Percentiles rank a stretch among this genome's conserved stretches.
Evolutionary conservation across 106 monocot genomes (phyloP).

Genomic region (Phalaenopsis equestris): DNA sequence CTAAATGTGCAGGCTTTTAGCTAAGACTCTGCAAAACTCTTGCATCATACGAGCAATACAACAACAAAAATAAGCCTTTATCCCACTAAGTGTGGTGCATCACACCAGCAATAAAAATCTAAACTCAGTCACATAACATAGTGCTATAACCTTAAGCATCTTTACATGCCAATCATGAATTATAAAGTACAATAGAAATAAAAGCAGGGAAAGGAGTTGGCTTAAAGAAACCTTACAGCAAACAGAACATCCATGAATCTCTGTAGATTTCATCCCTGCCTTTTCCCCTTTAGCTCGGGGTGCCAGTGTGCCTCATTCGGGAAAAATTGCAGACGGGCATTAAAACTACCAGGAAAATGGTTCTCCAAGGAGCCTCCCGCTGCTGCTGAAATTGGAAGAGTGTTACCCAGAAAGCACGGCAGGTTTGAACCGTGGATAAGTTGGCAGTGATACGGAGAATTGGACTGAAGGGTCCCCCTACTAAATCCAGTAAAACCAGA

Average conservation of each 20-base stretch:
- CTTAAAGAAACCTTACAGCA: constrained; percentile 4
- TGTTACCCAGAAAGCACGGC: constrained; percentile 54
- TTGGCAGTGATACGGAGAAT: constrained; percentile 60
- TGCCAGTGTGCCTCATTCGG: constrained; percentile 52
- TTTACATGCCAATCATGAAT: background rate
- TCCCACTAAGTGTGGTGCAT: background rate
- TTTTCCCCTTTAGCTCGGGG: constrained; percentile 74
- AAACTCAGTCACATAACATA: background rate
- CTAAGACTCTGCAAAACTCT: background rate
- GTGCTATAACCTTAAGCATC: background rate
- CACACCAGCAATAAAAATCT: background rate
- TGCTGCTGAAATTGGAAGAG: constrained; percentile 23
- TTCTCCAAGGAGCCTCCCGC: constrained; percentile 38
- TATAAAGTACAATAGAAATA: background rate
- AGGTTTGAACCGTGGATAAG: constrained; percentile 52
- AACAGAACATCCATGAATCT: background rate
- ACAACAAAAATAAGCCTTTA: too few species aligned
- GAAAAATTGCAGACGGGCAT: constrained; percentile 65
- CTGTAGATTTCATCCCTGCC: constrained; percentile 41
- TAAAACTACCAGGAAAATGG: constrained; percentile 43
- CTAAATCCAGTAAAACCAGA: constrained; percentile 71
- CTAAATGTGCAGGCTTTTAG: too few species aligned
- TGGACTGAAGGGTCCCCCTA: constrained; percentile 99
- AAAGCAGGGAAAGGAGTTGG: background rate
- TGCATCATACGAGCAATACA: background rate